Evolutionary conservation across 179 eudicot species (phyloP).

Genomic region (Kewa caespitosa): DNA sequence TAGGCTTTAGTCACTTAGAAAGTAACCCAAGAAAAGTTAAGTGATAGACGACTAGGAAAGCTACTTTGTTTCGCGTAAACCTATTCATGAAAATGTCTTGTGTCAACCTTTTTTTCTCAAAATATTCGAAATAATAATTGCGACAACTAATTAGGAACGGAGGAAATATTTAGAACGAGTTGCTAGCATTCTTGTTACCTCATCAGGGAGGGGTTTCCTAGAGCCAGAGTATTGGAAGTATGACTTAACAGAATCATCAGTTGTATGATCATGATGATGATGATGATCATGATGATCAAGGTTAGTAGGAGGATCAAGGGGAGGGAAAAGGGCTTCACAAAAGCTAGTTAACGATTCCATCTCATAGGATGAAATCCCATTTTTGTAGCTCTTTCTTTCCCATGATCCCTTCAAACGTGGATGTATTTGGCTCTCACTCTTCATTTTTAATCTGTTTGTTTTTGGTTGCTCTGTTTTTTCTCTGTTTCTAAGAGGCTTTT

Average conservation of each 20-base stretch:
- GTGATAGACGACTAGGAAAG: too few species aligned
- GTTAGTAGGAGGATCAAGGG: slow-evolving; percentile 25
- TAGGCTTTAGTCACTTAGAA: too few species aligned
- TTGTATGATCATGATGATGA: slow-evolving; percentile 9
- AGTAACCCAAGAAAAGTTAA: too few species aligned
- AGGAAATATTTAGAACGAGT: too few species aligned
- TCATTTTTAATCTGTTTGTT: background rate
- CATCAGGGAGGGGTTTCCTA: slow-evolving; percentile 42
- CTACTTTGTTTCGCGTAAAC: too few species aligned
- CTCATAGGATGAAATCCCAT: slow-evolving; percentile 29
- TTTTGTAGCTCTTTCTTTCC: slow-evolving; percentile 22
- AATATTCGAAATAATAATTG: too few species aligned
- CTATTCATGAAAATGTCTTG: too few species aligned
- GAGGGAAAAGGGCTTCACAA: slow-evolving; percentile 34
- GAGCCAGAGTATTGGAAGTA: slow-evolving; percentile 51
- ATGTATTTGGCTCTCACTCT: slow-evolving; percentile 19
- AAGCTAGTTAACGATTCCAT: slow-evolving; percentile 24
- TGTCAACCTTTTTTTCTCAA: too few species aligned
- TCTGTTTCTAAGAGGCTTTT: background rate
- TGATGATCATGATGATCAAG: slow-evolving; percentile 20
- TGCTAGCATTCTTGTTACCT: slow-evolving; percentile 36
- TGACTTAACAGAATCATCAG: slow-evolving; percentile 26
- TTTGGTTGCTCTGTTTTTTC: background rate
- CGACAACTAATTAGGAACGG: too few species aligned
- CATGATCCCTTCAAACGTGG: slow-evolving; percentile 31